These are phyloP conservation scores for Blastobotrys terrestris DNA, from an alignment of 805 yeast species.

Conservation along the genomic window DNA sequence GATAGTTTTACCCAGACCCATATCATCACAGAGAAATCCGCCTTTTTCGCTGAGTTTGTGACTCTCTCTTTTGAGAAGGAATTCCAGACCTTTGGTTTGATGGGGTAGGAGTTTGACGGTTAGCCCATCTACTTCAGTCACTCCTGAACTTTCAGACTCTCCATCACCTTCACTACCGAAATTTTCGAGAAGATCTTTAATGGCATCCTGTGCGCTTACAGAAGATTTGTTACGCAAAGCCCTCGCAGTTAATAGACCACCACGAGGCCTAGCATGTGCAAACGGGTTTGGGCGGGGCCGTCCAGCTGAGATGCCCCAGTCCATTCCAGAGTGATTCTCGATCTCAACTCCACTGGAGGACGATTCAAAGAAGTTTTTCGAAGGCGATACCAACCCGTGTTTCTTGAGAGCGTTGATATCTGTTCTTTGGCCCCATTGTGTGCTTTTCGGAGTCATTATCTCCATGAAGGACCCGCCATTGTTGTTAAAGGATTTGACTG, in stretches of 20 bases:
- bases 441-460: constrained; percentile 22
- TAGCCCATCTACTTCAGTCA: constrained; percentile 32
- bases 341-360: too few species aligned
- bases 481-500: constrained; percentile 10
- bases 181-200: constrained; percentile 15
- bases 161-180: constrained; percentile 7
- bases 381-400: background rate
- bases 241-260: background rate
- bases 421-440: constrained; percentile 18
- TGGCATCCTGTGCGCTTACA: constrained; percentile 10
- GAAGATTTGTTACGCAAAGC: background rate
- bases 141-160: constrained; percentile 6
- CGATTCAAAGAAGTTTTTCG: background rate
- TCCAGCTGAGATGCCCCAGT: too few species aligned
- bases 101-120: constrained; percentile 39
- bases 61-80: constrained; percentile 37
- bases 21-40: constrained; percentile 75
- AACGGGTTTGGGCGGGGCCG: background rate
- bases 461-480: constrained; percentile 15
- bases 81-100: constrained; percentile 41
- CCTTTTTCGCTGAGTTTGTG: constrained; percentile 35
- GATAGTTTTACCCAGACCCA: constrained; percentile 86
- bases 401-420: constrained; percentile 10
- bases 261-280: background rate
- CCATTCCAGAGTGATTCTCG: too few species aligned